Base-by-base conservation (phyloP, 1,284 basidiomycete species). In the Malassezia yamatoensis region DNA sequence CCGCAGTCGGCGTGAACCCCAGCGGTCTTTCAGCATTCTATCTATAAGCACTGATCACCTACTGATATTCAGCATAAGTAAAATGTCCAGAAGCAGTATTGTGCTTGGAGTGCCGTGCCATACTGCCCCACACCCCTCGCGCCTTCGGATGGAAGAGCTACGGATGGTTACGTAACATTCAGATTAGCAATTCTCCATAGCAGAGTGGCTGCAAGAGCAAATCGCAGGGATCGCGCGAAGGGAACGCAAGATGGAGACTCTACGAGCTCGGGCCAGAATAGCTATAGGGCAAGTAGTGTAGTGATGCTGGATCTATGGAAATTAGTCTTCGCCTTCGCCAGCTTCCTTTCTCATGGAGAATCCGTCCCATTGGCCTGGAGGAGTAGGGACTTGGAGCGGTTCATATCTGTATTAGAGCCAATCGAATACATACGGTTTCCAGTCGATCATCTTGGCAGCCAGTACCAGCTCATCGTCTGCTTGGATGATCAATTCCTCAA, bases 351-450 rank as follows among this genome's bases (percentile, higher is more conserved):
- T 60, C 68, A 72, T 72, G 49, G 66, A 66, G 60, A 84, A 81
- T 76, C 88, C 88, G 64, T 85, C 83, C 89, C 89, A 94, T 75
- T 93, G 90, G 18, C 86, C 87, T 5, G 81, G 79, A 57, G 82
- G 82, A 13, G 88, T 83, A 60, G 84, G 85, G 70, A 87, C 85
- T 70, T 86, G 85, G 63, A 93, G 77, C 21, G 87, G 81, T 74
- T 90, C 88, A 86, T 87, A 90, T 42, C 90, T 93, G 65, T 41
- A 48, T 54, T 45, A 49, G 53, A 34, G 24, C 47, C 47, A 38
- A 20, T 34, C n/a, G 24, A 29, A 21, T 16, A 86, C 89, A 78
- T 76, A 98, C 91, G 87, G 83, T 79, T 96, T 94, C 88, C 89
- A 96, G 74, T 93, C 87, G 21, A 85, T 74, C 86, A 96, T 89